Conservation (phyloP, 352 stramenopile genomes). For the Pythium rishiriense region DNA sequence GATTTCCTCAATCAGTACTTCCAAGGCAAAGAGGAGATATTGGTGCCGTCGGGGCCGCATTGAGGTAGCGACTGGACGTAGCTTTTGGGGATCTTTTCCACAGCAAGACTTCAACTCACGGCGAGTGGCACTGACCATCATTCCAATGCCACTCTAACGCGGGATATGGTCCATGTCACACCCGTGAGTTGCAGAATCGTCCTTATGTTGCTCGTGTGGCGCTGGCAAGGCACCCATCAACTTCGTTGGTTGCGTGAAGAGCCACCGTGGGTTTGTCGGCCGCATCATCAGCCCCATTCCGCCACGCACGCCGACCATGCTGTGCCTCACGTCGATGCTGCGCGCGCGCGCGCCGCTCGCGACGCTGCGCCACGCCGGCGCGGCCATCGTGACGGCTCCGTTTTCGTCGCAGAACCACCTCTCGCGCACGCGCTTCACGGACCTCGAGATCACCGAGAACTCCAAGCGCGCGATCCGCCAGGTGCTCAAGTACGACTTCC, state of each 20-base stretch:
- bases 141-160: not conserved
- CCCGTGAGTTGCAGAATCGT: not conserved
- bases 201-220: conserved; percentile 9
- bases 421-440: conserved; percentile 26
- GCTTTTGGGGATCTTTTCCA: too few species aligned
- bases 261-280: conserved; percentile 8
- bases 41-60: too few species aligned
- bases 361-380: not conserved
- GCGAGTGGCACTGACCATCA: not conserved
- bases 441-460: conserved; percentile 34
- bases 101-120: not conserved
- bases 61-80: too few species aligned
- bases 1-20: too few species aligned
- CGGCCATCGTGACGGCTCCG: conserved; percentile 1
- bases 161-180: not conserved
- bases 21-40: too few species aligned
- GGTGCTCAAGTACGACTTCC: conserved; percentile 67
- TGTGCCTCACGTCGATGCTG: conserved; percentile 22
- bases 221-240: not conserved
- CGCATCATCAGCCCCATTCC: not conserved
- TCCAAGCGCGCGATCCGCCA: conserved; percentile 51
- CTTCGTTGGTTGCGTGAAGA: conserved; percentile 29
- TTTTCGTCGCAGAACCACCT: conserved; percentile 25
- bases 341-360: not conserved
- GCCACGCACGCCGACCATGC: conserved; percentile 6